Evolutionary conservation across 2,329 filamentous ascomycete species (phyloP).

Genomic region (Clathrospora elynae): DNA sequence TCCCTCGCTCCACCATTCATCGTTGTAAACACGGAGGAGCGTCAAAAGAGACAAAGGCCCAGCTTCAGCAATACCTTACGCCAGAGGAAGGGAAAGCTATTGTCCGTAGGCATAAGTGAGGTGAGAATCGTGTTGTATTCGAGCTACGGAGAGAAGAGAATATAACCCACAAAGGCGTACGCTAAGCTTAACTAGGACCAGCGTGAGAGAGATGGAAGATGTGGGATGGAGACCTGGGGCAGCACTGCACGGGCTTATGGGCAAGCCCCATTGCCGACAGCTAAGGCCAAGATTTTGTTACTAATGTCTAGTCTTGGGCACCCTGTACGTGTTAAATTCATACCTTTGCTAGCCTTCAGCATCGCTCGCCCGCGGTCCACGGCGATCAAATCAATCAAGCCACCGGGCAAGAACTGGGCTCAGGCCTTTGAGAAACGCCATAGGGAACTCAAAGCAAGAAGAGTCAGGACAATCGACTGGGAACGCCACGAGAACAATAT

Average conservation of each 20-base stretch:
- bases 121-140: too few relatives aligned
- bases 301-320: slow-evolving; percentile 21
- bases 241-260: too few relatives aligned
- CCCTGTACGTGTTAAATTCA: slow-evolving; percentile 24
- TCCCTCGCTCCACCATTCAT: too few relatives aligned
- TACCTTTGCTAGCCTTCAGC: slow-evolving; percentile 23
- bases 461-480: slow-evolving; percentile 25
- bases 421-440: slow-evolving; percentile 21
- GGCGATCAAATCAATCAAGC: slow-evolving; percentile 14
- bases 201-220: too few relatives aligned
- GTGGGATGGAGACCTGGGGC: too few relatives aligned
- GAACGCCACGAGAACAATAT: slow-evolving; percentile 22
- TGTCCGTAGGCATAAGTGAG: too few relatives aligned
- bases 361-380: slow-evolving; percentile 15
- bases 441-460: slow-evolving; percentile 19
- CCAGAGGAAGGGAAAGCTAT: slow-evolving; percentile 35
- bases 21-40: too few relatives aligned
- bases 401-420: slow-evolving; percentile 24
- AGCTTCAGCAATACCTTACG: slow-evolving; percentile 25
- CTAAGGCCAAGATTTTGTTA: slow-evolving; percentile 22
- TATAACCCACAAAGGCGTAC: too few relatives aligned
- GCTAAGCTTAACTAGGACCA: too few relatives aligned
- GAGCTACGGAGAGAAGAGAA: too few relatives aligned
- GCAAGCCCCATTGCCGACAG: too few relatives aligned
- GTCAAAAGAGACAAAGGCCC: too few relatives aligned